These are phyloP conservation scores for Colletotrichum phormii DNA, from an alignment of 2,329 filamentous ascomycete species.

Conservation along the genomic window DNA sequence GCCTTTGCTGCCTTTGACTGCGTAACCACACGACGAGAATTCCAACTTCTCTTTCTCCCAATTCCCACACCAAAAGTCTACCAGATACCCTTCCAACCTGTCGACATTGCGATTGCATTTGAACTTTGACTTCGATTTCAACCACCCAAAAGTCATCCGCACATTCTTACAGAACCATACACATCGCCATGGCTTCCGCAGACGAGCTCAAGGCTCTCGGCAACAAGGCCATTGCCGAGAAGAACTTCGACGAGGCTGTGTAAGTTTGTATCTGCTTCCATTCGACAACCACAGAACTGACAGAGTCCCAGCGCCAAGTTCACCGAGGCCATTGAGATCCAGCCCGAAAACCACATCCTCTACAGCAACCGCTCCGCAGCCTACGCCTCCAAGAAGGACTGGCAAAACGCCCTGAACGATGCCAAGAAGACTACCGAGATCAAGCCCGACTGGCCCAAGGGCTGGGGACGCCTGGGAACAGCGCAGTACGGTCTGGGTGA, in stretches of 20 bases:
- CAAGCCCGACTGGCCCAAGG: conserved; percentile 98
- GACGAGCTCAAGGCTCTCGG: conserved; percentile 94
- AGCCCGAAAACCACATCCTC: conserved; percentile 92
- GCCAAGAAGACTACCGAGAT: conserved; percentile 93
- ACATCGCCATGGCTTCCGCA: conserved; percentile 64
- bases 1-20: conserved; percentile 3
- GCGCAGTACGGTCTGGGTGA: conserved; percentile 91
- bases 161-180: not conserved
- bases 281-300: conserved; percentile 29
- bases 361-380: conserved; percentile 96
- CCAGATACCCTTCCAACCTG: conserved; percentile 39
- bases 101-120: conserved; percentile 21
- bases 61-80: conserved; percentile 6
- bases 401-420: conserved; percentile 85
- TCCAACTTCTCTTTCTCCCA: conserved; percentile 4
- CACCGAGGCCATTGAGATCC: conserved; percentile 88
- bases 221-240: conserved; percentile 98
- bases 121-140: conserved; percentile 4
- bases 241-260: conserved; percentile 97
- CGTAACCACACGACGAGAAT: conserved; percentile 19
- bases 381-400: conserved; percentile 91
- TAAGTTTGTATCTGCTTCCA: conserved; percentile 62
- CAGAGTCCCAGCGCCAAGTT: conserved; percentile 81
- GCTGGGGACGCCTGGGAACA: conserved; percentile 92
- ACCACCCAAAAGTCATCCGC: not conserved